These are phyloP conservation scores for Selaginella moellendorffii DNA, from an alignment of 75 land plant species.

Conservation along the genomic window DNA sequence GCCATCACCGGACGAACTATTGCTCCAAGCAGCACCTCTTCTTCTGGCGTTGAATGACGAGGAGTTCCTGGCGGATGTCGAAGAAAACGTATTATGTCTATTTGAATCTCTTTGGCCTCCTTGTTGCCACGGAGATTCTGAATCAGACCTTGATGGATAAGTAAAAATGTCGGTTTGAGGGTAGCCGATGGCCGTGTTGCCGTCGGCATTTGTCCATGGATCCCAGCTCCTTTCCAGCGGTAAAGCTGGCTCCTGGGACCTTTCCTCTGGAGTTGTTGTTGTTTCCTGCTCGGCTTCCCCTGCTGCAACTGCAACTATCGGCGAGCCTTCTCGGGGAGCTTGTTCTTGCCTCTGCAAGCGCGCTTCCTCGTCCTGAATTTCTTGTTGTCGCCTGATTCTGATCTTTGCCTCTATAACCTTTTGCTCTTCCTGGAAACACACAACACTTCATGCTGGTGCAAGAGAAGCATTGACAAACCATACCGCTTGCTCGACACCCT, in stretches of 20 bases:
- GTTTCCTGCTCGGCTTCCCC: neutral
- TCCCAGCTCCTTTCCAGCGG: neutral
- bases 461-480: too few relatives aligned
- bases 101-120: too few relatives aligned
- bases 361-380: slow-evolving; percentile 60
- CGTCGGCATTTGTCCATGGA: neutral
- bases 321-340: slow-evolving; percentile 13
- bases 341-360: slow-evolving; percentile 19
- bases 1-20: neutral
- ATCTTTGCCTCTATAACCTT: slow-evolving; percentile 92
- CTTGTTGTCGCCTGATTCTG: slow-evolving; percentile 58
- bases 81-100: neutral
- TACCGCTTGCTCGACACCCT: slow-evolving; percentile 84
- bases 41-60: neutral
- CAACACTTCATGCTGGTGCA: too few relatives aligned
- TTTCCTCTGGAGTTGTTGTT: too few relatives aligned
- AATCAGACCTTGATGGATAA: neutral
- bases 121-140: neutral
- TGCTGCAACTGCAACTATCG: neutral
- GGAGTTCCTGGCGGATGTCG: neutral
- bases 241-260: neutral
- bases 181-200: neutral
- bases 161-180: slow-evolving; percentile 5
- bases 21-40: neutral
- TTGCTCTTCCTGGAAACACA: slow-evolving; percentile 92